Conservation (phyloP, 108 stramenopile genomes). For the Skeletonema menzelii region DNA sequence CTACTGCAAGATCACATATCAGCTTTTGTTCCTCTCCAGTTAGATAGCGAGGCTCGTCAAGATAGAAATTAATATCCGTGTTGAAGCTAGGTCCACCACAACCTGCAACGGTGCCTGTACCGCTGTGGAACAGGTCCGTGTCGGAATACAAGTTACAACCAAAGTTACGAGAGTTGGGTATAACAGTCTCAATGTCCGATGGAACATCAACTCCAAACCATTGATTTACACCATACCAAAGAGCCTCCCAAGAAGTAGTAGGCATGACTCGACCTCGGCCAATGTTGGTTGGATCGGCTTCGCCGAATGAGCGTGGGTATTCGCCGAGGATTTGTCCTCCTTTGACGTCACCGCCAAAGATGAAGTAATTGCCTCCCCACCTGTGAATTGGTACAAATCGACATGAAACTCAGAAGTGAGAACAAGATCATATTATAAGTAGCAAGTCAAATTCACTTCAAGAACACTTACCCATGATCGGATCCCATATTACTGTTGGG, state of each 20-base stretch:
- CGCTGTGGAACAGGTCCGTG: slow-evolving; percentile 17
- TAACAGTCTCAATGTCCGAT: slow-evolving; percentile 29
- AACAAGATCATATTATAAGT: too few relatives aligned
- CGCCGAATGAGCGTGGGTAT: slow-evolving; percentile 34
- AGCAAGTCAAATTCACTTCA: too few relatives aligned
- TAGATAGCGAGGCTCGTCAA: slow-evolving; percentile 19
- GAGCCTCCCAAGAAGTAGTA: slow-evolving; percentile 49
- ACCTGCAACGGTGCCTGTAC: slow-evolving; percentile 13
- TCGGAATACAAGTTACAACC: slow-evolving; percentile 35
- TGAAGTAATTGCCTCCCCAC: slow-evolving; percentile 54
- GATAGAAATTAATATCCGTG: slow-evolving; percentile 10
- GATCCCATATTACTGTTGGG: slow-evolving; percentile 24
- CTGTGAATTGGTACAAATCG: slow-evolving; percentile 3
- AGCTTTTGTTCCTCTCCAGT: slow-evolving; percentile 44
- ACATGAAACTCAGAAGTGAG: too few relatives aligned
- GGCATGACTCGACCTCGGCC: slow-evolving; percentile 62
- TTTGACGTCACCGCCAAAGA: slow-evolving; percentile 49
- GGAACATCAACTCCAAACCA: slow-evolving; percentile 54
- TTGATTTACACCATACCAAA: slow-evolving; percentile 53
- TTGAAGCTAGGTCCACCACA: slow-evolving; percentile 23
- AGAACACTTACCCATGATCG: slow-evolving; percentile 4
- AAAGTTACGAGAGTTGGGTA: slow-evolving; percentile 35
- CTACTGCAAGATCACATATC: slow-evolving; percentile 25
- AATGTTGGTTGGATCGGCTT: slow-evolving; percentile 25
- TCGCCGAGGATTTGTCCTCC: slow-evolving; percentile 48